Base-by-base conservation (phyloP, 2,329 filamentous ascomycete species). In the Calonectria montana region DNA sequence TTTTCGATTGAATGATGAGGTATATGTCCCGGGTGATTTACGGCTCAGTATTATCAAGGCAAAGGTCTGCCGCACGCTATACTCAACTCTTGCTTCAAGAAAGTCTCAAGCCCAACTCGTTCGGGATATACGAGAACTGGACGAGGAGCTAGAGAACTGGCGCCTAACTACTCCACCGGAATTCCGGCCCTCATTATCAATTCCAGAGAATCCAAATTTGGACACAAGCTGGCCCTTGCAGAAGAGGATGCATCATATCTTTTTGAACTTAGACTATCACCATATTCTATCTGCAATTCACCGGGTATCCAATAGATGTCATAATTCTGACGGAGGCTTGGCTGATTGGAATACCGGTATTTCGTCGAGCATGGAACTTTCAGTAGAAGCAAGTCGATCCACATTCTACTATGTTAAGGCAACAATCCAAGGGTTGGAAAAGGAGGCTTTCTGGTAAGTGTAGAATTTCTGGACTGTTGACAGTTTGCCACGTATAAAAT, bases 61-160 rank as follows among this genome's bases (percentile, higher is more conserved):
- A 12, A 67, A 67, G 39, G 37, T 37, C 18, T 37, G 41, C 23
- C 15, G n/a, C 3, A 23, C 31, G 0, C 35, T 67, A 6, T 67
- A 67, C 31, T 67, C 65, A 4, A 12, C 41, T 13, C 25, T 35
- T 21, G 37, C 50, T 8, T n/a, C 18, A 21, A 37, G n/a, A 6
- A 13, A 72, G 1, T 3, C 57, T 0, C 65, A 72, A 0, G 23
- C 72, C 0, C 57, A 72, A 5, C 25, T 73, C 1, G 1, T 74
- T 0, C 50, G 65, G 2, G 35, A 31, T 0, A 73, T 75, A 1
- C 35, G 73, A 0, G 31, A 50, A 1, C 1, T 74, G 0, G 73
- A 75, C 27, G 66, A 75, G 13, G 72, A 75, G 0, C 2, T 75
- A 2, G 72, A 75, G 0, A 65, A 61, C 12, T 75, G 73, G 73